phyloP scores from a whole-genome alignment of 148 eudicot genomes.

The Chenopodium berlandieri region DNA sequence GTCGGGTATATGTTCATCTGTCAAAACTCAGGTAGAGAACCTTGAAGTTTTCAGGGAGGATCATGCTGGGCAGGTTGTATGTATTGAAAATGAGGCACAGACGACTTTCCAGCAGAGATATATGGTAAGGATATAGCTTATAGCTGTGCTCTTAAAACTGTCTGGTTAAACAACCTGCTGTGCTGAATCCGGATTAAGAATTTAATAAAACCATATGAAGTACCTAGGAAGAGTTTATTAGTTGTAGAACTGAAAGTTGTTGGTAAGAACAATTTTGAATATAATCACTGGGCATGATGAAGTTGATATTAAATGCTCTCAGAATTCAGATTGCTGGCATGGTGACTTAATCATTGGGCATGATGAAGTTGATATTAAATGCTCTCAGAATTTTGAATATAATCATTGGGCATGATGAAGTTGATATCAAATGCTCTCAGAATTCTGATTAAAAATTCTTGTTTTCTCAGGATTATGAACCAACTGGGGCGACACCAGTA shows the following conservation, averaged over 20 bases:
- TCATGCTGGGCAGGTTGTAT: slow-evolving; percentile 57
- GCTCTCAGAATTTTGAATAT: background rate
- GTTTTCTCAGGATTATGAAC: slow-evolving; percentile 72
- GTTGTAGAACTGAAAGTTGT: background rate
- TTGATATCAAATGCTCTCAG: background rate
- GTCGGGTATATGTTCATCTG: slow-evolving; percentile 45
- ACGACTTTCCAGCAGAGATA: slow-evolving; percentile 75
- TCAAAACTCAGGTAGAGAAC: slow-evolving; percentile 53
- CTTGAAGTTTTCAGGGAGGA: slow-evolving; percentile 52
- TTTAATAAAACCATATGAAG: background rate
- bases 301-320: background rate
- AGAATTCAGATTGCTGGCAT: background rate
- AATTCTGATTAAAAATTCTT: background rate
- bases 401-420: background rate
- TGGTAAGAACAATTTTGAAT: background rate
- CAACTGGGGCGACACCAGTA: slow-evolving; percentile 77
- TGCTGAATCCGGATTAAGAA: too few relatives aligned
- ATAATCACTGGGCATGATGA: background rate
- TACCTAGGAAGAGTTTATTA: background rate
- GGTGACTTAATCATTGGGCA: background rate
- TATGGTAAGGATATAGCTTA: slow-evolving; percentile 46
- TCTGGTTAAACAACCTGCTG: background rate
- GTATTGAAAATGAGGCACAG: slow-evolving; percentile 60
- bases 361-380: background rate
- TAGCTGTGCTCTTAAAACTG: background rate